These are phyloP conservation scores for Triadica sebifera DNA, from an alignment of 345 rosid species.

Conservation along the genomic window DNA sequence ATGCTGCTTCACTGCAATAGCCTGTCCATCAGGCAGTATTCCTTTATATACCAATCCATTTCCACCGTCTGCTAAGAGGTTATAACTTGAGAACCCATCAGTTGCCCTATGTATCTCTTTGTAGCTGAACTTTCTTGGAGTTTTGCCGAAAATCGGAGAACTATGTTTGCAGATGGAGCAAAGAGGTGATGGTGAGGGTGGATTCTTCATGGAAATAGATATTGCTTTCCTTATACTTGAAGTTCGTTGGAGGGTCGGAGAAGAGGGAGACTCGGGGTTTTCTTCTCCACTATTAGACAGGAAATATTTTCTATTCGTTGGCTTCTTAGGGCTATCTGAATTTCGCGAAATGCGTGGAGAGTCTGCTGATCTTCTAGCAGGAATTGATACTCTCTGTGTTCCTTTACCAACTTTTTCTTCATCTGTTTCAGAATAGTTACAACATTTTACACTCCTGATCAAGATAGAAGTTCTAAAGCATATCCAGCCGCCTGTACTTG, in stretches of 20 bases:
- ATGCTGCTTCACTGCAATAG: conserved; percentile 59
- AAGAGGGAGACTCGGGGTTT: conserved; percentile 3
- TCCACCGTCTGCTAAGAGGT: conserved; percentile 58
- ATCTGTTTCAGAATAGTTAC: conserved; percentile 15
- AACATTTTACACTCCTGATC: not conserved
- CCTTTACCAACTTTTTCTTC: not conserved
- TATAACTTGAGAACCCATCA: conserved; percentile 40
- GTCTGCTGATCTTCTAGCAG: conserved; percentile 28
- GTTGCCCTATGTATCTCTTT: conserved; percentile 51
- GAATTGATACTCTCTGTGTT: conserved; percentile 3
- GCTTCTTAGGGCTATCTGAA: conserved; percentile 6
- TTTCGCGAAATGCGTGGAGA: conserved; percentile 4
- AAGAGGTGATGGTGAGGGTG: conserved; percentile 49
- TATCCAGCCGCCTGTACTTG: no score
- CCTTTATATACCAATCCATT: conserved; percentile 56
- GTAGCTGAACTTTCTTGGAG: conserved; percentile 47
- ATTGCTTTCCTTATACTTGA: conserved; percentile 34
- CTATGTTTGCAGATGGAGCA: conserved; percentile 62
- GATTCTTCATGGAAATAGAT: conserved; percentile 38
- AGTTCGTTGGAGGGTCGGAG: conserved; percentile 16
- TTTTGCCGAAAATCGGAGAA: conserved; percentile 46
- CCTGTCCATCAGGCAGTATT: conserved; percentile 49
- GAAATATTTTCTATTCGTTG: conserved; percentile 12
- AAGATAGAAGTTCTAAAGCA: not conserved
- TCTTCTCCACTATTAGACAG: conserved; percentile 9